Evolutionary conservation across 306 rosid species (phyloP).

Genomic region (Dryas drummondii): DNA sequence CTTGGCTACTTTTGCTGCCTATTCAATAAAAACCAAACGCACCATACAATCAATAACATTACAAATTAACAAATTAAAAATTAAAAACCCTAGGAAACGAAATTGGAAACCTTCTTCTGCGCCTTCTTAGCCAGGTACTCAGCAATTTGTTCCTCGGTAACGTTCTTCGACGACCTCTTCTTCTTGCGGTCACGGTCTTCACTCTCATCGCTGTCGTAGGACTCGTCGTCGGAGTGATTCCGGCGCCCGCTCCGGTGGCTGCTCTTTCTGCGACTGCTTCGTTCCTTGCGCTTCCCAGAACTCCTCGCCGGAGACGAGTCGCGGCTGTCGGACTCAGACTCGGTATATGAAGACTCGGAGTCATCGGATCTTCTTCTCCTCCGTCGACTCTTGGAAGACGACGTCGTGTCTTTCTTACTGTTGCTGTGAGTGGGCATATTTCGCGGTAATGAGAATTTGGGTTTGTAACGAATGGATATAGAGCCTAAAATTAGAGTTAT

Average conservation of each 20-base stretch:
- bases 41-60: not conserved
- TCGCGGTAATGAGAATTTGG: not conserved
- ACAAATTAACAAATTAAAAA: not conserved
- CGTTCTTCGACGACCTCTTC: slow-evolving; percentile 49
- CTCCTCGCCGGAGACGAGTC: slow-evolving; percentile 37
- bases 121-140: slow-evolving; percentile 82
- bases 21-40: not conserved
- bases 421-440: slow-evolving; percentile 31
- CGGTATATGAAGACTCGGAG: slow-evolving; percentile 39
- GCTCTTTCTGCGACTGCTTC: slow-evolving; percentile 25
- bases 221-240: slow-evolving; percentile 42
- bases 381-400: slow-evolving; percentile 38
- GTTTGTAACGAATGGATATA: not conserved
- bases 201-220: slow-evolving; percentile 39
- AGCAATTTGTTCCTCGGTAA: slow-evolving; percentile 63
- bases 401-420: slow-evolving; percentile 24
- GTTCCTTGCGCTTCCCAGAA: slow-evolving; percentile 36
- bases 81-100: not conserved
- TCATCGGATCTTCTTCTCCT: slow-evolving; percentile 43
- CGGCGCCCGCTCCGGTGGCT: slow-evolving; percentile 41
- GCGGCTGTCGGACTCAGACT: slow-evolving; percentile 34
- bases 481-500: not conserved
- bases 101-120: slow-evolving; percentile 61
- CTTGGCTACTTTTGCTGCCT: slow-evolving; percentile 74
- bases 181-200: slow-evolving; percentile 42